These are phyloP conservation scores for Taiozyma sp. DNA, from an alignment of 1,139 yeast species.

Conservation along the genomic window DNA sequence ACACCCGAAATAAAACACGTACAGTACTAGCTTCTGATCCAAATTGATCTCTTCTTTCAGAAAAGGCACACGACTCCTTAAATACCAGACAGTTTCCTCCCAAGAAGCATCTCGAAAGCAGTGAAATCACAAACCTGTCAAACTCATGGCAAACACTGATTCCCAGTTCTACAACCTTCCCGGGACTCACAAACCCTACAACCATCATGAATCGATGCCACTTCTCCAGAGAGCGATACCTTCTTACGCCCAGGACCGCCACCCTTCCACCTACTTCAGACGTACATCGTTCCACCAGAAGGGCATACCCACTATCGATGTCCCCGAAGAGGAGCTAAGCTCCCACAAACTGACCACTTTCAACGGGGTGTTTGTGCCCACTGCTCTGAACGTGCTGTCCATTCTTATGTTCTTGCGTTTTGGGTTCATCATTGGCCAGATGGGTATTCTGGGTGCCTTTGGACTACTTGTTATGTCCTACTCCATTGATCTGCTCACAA, in stretches of 20 bases:
- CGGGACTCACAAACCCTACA: conserved; percentile 27
- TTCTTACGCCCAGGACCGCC: not conserved
- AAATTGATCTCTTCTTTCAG: not conserved
- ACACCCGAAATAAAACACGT: not conserved
- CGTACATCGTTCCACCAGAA: conserved; percentile 6
- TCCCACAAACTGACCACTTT: conserved; percentile 57
- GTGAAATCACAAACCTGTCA: not conserved
- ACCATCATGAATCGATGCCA: conserved; percentile 21
- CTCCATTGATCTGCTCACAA: conserved; percentile 60
- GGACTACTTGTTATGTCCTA: conserved; percentile 55
- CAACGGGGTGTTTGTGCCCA: conserved; percentile 75
- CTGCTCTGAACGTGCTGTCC: conserved; percentile 69
- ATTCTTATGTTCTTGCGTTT: conserved; percentile 76
- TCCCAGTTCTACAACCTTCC: conserved; percentile 27
- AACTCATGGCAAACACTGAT: not conserved
- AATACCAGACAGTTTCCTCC: not conserved
- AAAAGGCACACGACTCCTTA: not conserved
- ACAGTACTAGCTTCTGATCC: not conserved
- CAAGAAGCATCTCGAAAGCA: not conserved
- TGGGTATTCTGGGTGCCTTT: conserved; percentile 65
- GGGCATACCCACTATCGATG: not conserved
- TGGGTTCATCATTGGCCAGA: conserved; percentile 74
- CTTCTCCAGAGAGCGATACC: conserved; percentile 12
- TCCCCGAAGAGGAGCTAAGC: not conserved
- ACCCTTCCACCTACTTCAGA: conserved; percentile 10